phyloP scores from a whole-genome alignment of 805 yeast genomes.

The Hyphopichia homilentoma region DNA sequence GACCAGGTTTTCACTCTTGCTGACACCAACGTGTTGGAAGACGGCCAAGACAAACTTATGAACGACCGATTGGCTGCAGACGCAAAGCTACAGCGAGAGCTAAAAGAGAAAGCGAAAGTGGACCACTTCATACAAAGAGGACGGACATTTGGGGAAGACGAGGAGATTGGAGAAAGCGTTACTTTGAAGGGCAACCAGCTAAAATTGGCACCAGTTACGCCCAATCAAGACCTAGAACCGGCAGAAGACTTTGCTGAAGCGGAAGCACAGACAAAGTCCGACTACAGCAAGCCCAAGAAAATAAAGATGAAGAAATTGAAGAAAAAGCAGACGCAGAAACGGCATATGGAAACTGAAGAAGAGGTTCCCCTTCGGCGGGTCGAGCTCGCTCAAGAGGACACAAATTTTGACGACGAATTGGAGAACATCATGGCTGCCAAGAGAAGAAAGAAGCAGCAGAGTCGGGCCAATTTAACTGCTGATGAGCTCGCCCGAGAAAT shows the following conservation, averaged over 20 bases:
- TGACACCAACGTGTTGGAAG: slow-evolving; percentile 40
- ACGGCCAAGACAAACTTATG: slow-evolving; percentile 28
- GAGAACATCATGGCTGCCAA: slow-evolving; percentile 24
- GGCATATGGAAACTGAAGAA: slow-evolving; percentile 22
- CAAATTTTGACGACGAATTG: slow-evolving; percentile 30
- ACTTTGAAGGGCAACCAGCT: too few relatives aligned
- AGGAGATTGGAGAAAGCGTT: slow-evolving; percentile 11
- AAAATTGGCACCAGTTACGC: too few relatives aligned
- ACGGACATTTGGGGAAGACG: slow-evolving; percentile 4
- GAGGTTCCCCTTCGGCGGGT: slow-evolving; percentile 31
- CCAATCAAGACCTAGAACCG: too few relatives aligned
- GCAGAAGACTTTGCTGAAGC: too few relatives aligned
- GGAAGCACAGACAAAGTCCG: too few relatives aligned
- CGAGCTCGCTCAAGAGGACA: slow-evolving; percentile 19
- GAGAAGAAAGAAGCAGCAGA: slow-evolving; percentile 18
- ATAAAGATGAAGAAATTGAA: slow-evolving; percentile 41
- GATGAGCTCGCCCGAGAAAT: slow-evolving; percentile 36
- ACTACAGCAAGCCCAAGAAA: slow-evolving; percentile 11
- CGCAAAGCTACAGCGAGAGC: slow-evolving; percentile 24
- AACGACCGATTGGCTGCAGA: slow-evolving; percentile 30
- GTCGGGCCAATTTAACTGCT: slow-evolving; percentile 19
- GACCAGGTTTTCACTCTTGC: slow-evolving; percentile 55
- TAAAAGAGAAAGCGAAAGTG: slow-evolving; percentile 21
- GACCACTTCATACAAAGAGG: too few relatives aligned
- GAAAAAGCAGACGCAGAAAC: slow-evolving; percentile 35